Evolutionary conservation across 805 yeast species (phyloP), one percentile per base, ranked within the genome.

Genomic region (Scheffersomyces ergatensis): DNA sequence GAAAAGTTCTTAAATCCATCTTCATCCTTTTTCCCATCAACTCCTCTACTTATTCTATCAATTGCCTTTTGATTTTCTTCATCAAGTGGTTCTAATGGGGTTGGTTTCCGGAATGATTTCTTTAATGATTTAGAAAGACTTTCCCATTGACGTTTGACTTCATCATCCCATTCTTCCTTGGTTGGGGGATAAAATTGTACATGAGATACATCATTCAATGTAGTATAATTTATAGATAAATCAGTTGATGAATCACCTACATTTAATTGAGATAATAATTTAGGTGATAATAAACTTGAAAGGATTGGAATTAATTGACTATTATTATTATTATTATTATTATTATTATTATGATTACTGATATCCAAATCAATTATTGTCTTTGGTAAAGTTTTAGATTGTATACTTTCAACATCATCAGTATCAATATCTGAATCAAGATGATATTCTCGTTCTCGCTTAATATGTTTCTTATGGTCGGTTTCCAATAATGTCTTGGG

Each of bases 1-100:
- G 80, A 80, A 56, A 84, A 87, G 57, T 85, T 80, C 54, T 79
- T 82, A 40, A 74, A 63, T 0, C 83, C 80, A 20, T 77, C 78
- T 23, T 77, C 81, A 37, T 78, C 82, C 53, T 78, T 75, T 33
- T 78, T 73, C 6, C 95, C 95, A 61, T 88, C 95, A 14, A 88
- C 95, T 11, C 95, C 92, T 50, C 95, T 73, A 36, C 77, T 71
- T 35, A 88, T 82, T 38, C 85, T 77, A 60, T 88, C 95, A 33
- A 88, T 62, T 41, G 70, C 58, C 49, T 77, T 78, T 27, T 70
- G 68, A 42, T 77, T 78, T 32, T 78, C 82, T 6, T 68, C 69
- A 9, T 77, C 76, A 55, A 88, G 54, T 17, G 66, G 62, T 1
- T 80, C 64, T n/a, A 83, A 83, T 2, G 95, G 95, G 1, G 72